Conservation (phyloP, 75 land plant genomes). For the Pinus tabuliformis region DNA sequence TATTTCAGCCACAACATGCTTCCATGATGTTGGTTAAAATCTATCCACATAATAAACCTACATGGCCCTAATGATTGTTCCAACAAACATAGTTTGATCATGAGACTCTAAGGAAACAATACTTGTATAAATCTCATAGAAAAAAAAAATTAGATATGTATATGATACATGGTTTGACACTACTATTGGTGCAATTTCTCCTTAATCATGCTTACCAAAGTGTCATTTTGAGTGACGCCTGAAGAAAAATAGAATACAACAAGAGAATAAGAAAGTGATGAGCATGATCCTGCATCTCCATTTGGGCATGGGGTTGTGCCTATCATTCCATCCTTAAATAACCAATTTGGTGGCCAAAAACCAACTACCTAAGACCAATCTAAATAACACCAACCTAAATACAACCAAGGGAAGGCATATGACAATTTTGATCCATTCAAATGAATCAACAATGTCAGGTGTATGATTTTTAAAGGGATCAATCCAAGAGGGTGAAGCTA, state of each 20-base stretch:
- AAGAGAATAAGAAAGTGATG: constrained; percentile 59
- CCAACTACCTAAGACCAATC: constrained; percentile 42
- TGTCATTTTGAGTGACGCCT: constrained; percentile 28
- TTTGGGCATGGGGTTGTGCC: constrained; percentile 57
- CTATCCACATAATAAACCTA: too few relatives aligned
- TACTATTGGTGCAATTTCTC: too few relatives aligned
- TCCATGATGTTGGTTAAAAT: too few relatives aligned
- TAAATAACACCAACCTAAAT: constrained; percentile 55
- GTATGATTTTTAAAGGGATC: constrained; percentile 84
- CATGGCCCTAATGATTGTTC: too few relatives aligned
- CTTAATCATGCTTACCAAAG: too few relatives aligned
- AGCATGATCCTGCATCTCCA: constrained; percentile 74
- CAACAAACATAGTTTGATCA: too few relatives aligned
- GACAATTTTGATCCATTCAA: constrained; percentile 70
- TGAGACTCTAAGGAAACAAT: too few relatives aligned
- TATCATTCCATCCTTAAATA: constrained; percentile 74
- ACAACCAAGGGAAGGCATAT: constrained; percentile 59
- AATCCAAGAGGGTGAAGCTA: constrained; percentile 1
- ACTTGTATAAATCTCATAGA: too few relatives aligned
- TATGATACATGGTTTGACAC: too few relatives aligned
- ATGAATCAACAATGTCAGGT: constrained; percentile 42
- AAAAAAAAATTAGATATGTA: too few relatives aligned
- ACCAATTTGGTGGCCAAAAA: constrained; percentile 57
- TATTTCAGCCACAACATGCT: too few relatives aligned
- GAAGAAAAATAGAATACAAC: constrained; percentile 76